Base-by-base conservation (phyloP, 441 rosid genomes). In the Breynia disticha region DNA sequence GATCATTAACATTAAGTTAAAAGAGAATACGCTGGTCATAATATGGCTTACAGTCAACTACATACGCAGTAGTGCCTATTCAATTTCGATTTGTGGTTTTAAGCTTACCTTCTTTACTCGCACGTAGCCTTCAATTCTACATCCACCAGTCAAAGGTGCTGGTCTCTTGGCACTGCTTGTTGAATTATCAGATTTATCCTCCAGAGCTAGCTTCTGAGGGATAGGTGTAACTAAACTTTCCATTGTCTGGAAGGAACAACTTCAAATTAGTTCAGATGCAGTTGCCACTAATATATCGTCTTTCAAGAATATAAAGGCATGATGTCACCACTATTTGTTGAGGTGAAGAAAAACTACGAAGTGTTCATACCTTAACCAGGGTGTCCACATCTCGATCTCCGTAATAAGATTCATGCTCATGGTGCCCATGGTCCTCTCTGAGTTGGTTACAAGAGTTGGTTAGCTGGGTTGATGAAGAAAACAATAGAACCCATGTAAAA, bases 381-480 rank as follows among this genome's bases (percentile, higher is more conserved):
- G 82, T 78, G 0, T 94, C 95, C 32, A 96, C 83, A 74, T 94
- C 99, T 60, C 97, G 90, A 71, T 94, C 88, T 72, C 99, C 99
- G 77, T 90, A 85, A 75, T 94, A 94, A 43, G 96, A 85, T 70
- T 94, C 99, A 74, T 94, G 99, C 11, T 90, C 94, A 64, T 94
- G 99, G 76, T 85, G 96, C 48, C 97, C 99, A 64, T 81, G 94
- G 51, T 94, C 97, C 61, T 83, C 95, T 70, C 97, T 90, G 79
- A 4, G 35, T 28, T 28, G 35, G 35, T 28, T 28, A 28, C 35
- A 28, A 28, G 3, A 28, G 35, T 1, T 28, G 35, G 35, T 28
- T 28, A 9, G 35, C 57, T 53, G 77, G 53, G 50, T 55, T 52
- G 17, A 50, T 44, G 63, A 56, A 41, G 54, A 17, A 46, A 17